Base-by-base conservation (phyloP, 1,139 yeast species). In the Candida tropicalis region DNA sequence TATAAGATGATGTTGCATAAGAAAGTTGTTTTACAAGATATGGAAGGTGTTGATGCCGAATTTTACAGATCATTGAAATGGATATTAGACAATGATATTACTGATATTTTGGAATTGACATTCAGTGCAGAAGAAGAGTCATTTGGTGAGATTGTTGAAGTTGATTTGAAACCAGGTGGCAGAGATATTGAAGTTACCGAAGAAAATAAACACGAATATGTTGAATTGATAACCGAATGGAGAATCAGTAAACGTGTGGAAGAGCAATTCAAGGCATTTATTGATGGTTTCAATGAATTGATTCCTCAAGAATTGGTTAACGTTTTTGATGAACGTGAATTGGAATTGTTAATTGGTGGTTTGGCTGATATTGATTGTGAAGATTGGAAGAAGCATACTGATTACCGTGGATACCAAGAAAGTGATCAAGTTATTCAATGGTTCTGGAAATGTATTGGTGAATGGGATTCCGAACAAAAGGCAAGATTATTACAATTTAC, bases 11-110 rank as follows among this genome's bases (percentile, higher is more conserved):
- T 93, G 87, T 77, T 93, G 55, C 88, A 85, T 62, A 93, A 93
- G 70, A 90, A 90, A 73, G 96, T 93, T 52, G 93, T 89, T 3
- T 73, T 93, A 55, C 96, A 89, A 65, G 99, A 93, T 70, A 87
- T 93, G 96, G 99, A 95, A 67, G 96, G 98, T 66, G 97, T 93
- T 48, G 99, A 93, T 67, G 93, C 96, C 12, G 99, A 95, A 60
- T 90, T 90, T 68, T 90, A 88, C 70, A 82, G 95, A 61, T 91
- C 96, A 25, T 75, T 93, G 68, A 89, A 89, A 60, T 93, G 99
- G 99, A 88, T 90, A 62, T 73, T 90, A 51, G 97, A 93, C 58
- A 91, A 93, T 62, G 97, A 90, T 65, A 91, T 93, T 56, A 87
- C 95, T 23, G 78, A 59, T 48, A 74, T 91, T 20, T 74, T 93